Base-by-base conservation (phyloP, 345 rosid genomes). In the Eucalyptus rudis region DNA sequence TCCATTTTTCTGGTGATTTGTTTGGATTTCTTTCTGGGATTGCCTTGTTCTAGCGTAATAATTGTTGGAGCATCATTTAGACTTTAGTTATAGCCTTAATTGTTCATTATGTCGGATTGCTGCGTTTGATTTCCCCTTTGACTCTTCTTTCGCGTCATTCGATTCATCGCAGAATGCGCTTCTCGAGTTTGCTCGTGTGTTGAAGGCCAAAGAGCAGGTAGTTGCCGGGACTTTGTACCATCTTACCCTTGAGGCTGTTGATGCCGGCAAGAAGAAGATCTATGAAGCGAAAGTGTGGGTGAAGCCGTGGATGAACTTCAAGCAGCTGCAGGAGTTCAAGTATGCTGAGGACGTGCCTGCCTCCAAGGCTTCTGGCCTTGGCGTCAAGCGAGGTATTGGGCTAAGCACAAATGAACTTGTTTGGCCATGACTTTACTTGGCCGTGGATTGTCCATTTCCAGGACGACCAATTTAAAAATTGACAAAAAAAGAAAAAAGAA, bases 211-310 rank as follows among this genome's bases (percentile, higher is more conserved):
- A 52, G 97, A 97, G 92, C 97, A 97, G 92, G 97, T 96, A 36
- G 99, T 97, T 90, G 93, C 98, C 29, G 99, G 99, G 2, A 97
- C 91, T 71, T 56, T 97, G 24, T 95, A 97, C 89, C 92, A 90
- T 86, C 94, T 97, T 27, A 96, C 96, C 5, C 93, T 96, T 27
- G 97, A 96, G 90, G 97, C 92, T 7, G 49, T 92, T 24, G 98
- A 97, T 86, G 94, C 93, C 2, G 98, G 98, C 33, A 93, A 91
- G 94, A 96, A 96, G 92, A 95, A 95, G 92, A 88, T 95, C 27
- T 97, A 96, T 71, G 95, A 94, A 87, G 98, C 97, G 56, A 95
- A 94, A 92, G 96, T 97, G 20, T 95, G 97, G 99, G 97, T 95
- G 89, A 97, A 97, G 93, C 98, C 98, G 8, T 96, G 99, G 99